A percentile compares a stretch with the other conserved stretches of the same genome.
Conservation (phyloP, 108 stramenopile genomes). For the Stephanodiscus triporus region DNA sequence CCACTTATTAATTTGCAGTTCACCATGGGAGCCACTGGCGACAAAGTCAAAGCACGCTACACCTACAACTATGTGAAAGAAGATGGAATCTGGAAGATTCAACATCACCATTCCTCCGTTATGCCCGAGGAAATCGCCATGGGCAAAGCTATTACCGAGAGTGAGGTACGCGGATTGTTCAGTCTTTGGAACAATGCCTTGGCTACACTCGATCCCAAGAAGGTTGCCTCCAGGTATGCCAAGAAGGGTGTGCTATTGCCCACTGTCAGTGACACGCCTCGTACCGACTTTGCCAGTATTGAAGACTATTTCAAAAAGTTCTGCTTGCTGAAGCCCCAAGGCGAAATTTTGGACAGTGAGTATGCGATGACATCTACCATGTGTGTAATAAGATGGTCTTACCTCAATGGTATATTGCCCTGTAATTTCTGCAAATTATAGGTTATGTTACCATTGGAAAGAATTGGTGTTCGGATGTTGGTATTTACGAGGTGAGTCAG, state of each 20-base stretch:
- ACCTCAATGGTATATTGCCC: too few species aligned
- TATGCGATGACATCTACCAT: too few species aligned
- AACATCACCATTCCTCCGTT: conserved; percentile 58
- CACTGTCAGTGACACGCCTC: conserved; percentile 54
- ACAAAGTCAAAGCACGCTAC: conserved; percentile 55
- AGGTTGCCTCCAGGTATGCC: conserved; percentile 52
- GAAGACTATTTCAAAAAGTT: conserved; percentile 63
- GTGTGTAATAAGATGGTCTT: too few species aligned
- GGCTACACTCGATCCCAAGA: conserved; percentile 51
- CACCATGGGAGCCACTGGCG: conserved; percentile 56
- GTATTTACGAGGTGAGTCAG: conserved; percentile 53
- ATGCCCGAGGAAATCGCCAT: conserved; percentile 61
- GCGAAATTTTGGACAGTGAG: conserved; percentile 52
- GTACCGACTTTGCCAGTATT: conserved; percentile 58
- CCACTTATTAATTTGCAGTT: conserved; percentile 28
- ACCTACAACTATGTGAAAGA: conserved; percentile 54
- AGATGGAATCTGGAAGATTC: conserved; percentile 66
- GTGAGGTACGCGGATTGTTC: conserved; percentile 56
- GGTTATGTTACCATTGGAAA: conserved; percentile 46
- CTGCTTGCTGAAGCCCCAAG: conserved; percentile 61
- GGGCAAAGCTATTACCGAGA: conserved; percentile 43
- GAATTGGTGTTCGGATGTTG: conserved; percentile 63
- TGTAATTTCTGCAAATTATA: too few species aligned
- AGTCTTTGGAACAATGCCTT: conserved; percentile 66
- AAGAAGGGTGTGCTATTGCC: conserved; percentile 52